These are phyloP conservation scores for Tylopilus felleus DNA, from an alignment of 768 basidiomycete genomes.

Conservation along the genomic window DNA sequence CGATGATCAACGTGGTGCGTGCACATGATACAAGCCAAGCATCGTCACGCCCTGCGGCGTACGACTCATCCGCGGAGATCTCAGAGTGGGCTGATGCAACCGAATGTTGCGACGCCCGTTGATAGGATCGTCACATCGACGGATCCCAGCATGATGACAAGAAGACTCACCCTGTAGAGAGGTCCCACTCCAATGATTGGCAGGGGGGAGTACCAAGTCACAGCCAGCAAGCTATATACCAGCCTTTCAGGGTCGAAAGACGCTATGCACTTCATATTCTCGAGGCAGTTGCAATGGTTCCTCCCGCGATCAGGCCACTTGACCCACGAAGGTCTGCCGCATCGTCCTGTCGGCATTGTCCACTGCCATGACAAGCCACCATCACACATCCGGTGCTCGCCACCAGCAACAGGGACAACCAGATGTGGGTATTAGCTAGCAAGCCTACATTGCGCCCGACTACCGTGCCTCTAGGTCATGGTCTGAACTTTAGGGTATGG, in stretches of 20 bases:
- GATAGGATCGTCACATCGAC: not conserved
- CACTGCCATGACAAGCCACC: not conserved
- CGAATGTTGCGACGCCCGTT: not conserved
- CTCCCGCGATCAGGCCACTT: no score
- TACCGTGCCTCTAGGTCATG: no score
- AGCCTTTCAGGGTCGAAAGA: not conserved
- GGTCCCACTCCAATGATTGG: not conserved
- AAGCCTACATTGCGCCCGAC: not conserved
- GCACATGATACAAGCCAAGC: not conserved
- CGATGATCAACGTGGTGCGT: not conserved
- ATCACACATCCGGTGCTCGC: conserved; percentile 1
- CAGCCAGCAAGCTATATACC: not conserved
- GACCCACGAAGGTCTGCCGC: no score
- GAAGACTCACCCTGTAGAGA: not conserved
- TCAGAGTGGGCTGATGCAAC: not conserved
- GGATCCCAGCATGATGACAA: not conserved
- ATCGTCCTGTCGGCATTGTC: not conserved
- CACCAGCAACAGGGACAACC: not conserved
- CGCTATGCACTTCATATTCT: not conserved
- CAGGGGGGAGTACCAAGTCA: not conserved
- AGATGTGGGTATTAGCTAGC: not conserved
- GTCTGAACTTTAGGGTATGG: no score
- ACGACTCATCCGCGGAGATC: not conserved
- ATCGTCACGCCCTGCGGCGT: not conserved
- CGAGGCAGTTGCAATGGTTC: not conserved